Evolutionary conservation across 1,139 yeast genomes (phyloP), one percentile per base, ranked within the genome.

Genomic region (Candida neerlandica): DNA sequence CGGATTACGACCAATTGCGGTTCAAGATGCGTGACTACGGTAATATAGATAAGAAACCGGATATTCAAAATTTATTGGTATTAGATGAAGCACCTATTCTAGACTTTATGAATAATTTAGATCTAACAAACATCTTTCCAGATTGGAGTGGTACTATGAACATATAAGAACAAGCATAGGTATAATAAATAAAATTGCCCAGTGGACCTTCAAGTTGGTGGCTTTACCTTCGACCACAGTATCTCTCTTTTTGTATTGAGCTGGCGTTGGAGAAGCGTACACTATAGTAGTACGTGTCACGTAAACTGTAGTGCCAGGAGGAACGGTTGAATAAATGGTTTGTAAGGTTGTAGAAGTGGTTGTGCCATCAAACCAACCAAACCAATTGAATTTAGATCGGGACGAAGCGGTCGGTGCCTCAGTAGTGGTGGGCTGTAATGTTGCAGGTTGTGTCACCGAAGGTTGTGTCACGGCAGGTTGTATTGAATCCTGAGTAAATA

Each of bases 11-110:
- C 32, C 56, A 55, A 37, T 45, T 65, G 12, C 51, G 66, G 23
- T 64, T 62, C 45, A 58, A 63, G 5, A 59, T 66, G 56, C 66
- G 61, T 40, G 69, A 66, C 50, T 66, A 66, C 49, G 70, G 70
- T 7, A 61, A 53, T 43, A 48, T 56, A 4, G 51, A 55, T 10
- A 51, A 56, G 37, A 54, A 50, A 15, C 33, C 50, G n/a, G 55
- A 58, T 34, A 57, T 60, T 29, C 57, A 55, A 52, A 57, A 53
- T 41, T 53, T 59, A 44, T 45, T 61, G 21, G 47, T 51, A 2
- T 47, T 51, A n/a, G 59, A 54, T 23, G 49, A 53, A 10, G 47
- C 63, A 2, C 63, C 65, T 18, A 53, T 59, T 3, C 52, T 62
- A 32, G 61, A 62, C 46, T 58, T 56, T 37, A 56, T 63, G 53